These are phyloP conservation scores for Polytrichum commune DNA, from an alignment of 225 moss, liverwort and hornwort genomes.

Conservation along the genomic window DNA sequence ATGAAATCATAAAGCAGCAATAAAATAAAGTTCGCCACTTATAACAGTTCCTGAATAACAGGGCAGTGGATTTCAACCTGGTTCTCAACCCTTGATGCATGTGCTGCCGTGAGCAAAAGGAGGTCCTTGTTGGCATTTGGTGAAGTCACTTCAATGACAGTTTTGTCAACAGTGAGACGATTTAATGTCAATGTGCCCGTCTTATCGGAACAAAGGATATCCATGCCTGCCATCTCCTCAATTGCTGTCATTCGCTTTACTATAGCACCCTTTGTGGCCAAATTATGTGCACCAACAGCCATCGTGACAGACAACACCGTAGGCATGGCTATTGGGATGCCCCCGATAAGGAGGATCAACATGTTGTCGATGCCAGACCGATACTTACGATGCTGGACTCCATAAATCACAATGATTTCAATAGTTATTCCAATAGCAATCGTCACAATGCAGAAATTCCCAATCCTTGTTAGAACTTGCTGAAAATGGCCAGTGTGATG, in stretches of 20 bases:
- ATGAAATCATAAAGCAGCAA: neutral
- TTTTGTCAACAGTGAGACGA: conserved; percentile 60
- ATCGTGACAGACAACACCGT: conserved; percentile 79
- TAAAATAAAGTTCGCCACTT: too few relatives aligned
- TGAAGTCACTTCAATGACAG: conserved; percentile 62
- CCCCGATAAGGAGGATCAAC: conserved; percentile 73
- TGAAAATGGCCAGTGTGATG: conserved; percentile 72
- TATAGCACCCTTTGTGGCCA: conserved; percentile 76
- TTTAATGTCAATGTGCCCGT: conserved; percentile 86
- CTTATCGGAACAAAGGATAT: conserved; percentile 81
- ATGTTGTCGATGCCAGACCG: conserved; percentile 74
- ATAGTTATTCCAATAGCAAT: conserved; percentile 46
- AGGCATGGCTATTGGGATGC: conserved; percentile 87
- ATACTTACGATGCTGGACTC: conserved; percentile 59
- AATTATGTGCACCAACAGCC: conserved; percentile 77
- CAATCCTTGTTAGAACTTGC: conserved; percentile 64
- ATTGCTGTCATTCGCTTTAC: conserved; percentile 90
- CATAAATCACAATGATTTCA: conserved; percentile 67
- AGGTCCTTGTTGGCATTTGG: conserved; percentile 38
- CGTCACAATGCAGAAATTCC: conserved; percentile 68
- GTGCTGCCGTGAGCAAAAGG: conserved; percentile 49
- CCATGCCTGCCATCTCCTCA: conserved; percentile 84
- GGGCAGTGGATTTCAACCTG: conserved; percentile 20
- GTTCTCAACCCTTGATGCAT: conserved; percentile 58
- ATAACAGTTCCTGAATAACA: neutral